Percentiles rank a stretch among this genome's conserved stretches.
These are phyloP conservation scores for Viola odorata DNA, from an alignment of 345 rosid genomes.

Conservation along the genomic window DNA sequence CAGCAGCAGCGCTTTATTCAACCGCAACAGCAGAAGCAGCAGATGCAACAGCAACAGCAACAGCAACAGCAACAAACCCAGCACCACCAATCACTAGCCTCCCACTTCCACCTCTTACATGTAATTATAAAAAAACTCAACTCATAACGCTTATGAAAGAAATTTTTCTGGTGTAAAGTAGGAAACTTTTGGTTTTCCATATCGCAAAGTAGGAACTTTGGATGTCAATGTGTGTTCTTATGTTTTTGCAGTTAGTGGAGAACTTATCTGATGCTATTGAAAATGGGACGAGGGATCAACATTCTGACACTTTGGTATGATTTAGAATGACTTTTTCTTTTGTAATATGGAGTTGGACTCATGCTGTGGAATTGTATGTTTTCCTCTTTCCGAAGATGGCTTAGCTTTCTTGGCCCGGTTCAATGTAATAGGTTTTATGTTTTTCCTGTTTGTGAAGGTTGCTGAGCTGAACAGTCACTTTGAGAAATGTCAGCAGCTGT, in stretches of 20 bases:
- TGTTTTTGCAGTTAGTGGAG: slow-evolving; percentile 56
- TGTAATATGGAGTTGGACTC: background rate
- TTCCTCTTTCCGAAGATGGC: background rate
- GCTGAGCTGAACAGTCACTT: slow-evolving; percentile 67
- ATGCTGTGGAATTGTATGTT: background rate
- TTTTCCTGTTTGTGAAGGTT: slow-evolving; percentile 30
- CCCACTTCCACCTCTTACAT: slow-evolving; percentile 73
- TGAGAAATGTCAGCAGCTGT: slow-evolving; percentile 84
- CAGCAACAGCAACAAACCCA: slow-evolving; percentile 38
- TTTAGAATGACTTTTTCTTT: background rate
- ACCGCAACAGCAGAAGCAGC: slow-evolving; percentile 21
- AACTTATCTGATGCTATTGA: slow-evolving; percentile 60
- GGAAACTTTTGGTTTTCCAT: background rate
- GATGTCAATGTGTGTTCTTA: background rate
- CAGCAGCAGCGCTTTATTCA: slow-evolving; percentile 18
- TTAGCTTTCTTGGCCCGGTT: background rate
- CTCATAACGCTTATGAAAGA: background rate
- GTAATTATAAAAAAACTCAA: slow-evolving; percentile 20
- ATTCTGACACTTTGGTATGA: slow-evolving; percentile 68
- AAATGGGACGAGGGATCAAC: slow-evolving; percentile 71
- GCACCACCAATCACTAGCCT: slow-evolving; percentile 83
- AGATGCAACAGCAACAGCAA: slow-evolving; percentile 23
- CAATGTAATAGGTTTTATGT: background rate
- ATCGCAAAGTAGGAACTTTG: too few species aligned
- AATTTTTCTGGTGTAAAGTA: background rate